Conservation (phyloP, 176 grass and related monocot genomes). For the Phragmites australis region DNA sequence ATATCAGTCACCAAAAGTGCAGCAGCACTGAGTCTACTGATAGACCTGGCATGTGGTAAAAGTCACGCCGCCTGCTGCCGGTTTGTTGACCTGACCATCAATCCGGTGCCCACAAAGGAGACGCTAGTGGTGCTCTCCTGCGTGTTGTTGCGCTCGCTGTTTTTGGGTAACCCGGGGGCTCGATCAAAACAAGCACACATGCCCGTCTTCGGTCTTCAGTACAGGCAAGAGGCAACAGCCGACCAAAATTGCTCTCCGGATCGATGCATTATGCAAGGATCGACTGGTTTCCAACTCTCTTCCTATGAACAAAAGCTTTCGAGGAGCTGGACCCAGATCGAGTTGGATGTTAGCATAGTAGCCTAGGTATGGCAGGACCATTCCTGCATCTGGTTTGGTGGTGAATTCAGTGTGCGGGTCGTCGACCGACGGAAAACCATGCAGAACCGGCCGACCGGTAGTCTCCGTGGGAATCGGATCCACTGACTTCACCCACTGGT, state of each 20-base stretch:
- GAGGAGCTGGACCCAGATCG: not conserved
- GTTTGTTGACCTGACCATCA: not conserved
- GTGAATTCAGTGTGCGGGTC: not conserved
- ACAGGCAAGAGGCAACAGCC: not conserved
- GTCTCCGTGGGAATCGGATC: too few relatives aligned
- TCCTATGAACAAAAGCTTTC: not conserved
- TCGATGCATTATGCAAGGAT: too few relatives aligned
- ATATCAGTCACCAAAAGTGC: not conserved
- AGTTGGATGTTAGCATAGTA: not conserved
- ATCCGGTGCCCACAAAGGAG: not conserved
- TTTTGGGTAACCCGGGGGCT: constrained; percentile 15
- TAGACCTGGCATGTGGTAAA: not conserved
- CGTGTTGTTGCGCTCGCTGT: not conserved
- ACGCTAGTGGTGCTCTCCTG: not conserved
- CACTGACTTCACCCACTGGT: too few relatives aligned
- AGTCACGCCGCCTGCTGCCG: not conserved
- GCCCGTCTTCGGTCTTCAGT: too few relatives aligned
- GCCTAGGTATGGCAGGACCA: too few relatives aligned
- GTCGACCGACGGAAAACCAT: not conserved
- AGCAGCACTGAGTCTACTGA: not conserved
- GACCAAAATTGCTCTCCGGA: too few relatives aligned
- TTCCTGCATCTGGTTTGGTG: not conserved
- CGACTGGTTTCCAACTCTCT: not conserved
- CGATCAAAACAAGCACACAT: not conserved
- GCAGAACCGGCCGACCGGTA: not conserved